Percentiles rank a stretch among this genome's conserved stretches.
Conservation (phyloP, 306 rosid species). For the Inga laurina region DNA sequence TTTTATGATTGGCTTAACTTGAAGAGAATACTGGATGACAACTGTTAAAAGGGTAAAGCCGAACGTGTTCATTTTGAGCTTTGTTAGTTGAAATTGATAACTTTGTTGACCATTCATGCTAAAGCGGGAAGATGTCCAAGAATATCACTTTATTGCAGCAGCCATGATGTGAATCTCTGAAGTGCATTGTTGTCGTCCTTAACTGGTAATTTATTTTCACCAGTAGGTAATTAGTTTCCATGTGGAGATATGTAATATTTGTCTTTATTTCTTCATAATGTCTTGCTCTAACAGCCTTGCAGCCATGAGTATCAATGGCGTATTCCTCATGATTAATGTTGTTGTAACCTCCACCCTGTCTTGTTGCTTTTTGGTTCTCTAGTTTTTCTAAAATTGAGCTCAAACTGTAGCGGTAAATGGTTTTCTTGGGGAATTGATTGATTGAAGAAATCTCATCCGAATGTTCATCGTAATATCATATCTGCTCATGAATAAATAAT, state of each 20-base stretch:
- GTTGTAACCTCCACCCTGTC: background rate
- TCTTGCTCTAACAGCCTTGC: background rate
- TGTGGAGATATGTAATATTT: slow-evolving; percentile 1
- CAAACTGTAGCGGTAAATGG: background rate
- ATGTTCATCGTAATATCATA: background rate
- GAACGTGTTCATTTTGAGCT: background rate
- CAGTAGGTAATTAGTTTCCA: slow-evolving; percentile 1
- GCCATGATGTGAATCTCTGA: background rate
- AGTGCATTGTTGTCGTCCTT: background rate
- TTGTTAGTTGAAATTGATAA: background rate
- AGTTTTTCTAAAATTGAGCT: background rate
- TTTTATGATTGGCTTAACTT: background rate
- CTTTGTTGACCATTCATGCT: background rate
- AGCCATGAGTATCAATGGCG: background rate
- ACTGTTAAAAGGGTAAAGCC: slow-evolving; percentile 18
- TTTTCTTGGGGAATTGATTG: background rate
- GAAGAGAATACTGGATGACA: slow-evolving; percentile 6
- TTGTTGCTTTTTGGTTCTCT: background rate
- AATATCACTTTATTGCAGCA: background rate
- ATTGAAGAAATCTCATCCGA: background rate
- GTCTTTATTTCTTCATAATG: slow-evolving; percentile 5
- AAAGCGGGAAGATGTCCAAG: background rate
- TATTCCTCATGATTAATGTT: background rate
- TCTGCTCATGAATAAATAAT: background rate
- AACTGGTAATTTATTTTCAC: background rate